Evolutionary conservation across 352 stramenopile genomes (phyloP).

Genomic region (Albugo candida): DNA sequence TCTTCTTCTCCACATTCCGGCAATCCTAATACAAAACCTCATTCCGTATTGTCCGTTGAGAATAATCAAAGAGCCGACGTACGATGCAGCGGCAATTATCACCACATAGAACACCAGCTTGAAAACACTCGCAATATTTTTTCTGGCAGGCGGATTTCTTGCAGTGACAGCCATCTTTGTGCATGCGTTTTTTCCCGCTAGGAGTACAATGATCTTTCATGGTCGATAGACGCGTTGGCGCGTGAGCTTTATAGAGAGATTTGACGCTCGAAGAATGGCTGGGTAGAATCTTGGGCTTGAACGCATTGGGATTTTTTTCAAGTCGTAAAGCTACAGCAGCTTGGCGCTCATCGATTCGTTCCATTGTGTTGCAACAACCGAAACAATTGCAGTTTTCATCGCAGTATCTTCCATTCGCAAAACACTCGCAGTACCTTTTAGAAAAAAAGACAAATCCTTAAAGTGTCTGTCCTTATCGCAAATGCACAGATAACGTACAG

Average conservation of each 20-base stretch:
- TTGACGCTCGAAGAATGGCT: not conserved
- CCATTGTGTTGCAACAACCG: conserved; percentile 76
- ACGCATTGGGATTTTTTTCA: conserved; percentile 88
- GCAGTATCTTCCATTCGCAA: conserved; percentile 83
- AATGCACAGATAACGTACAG: conserved; percentile 23
- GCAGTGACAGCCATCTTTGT: conserved; percentile 93
- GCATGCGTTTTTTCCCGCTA: conserved; percentile 37
- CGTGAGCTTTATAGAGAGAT: too few relatives aligned
- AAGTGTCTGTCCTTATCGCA: not conserved
- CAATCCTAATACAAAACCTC: too few relatives aligned
- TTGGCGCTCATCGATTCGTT: conserved; percentile 43
- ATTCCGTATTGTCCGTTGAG: not conserved
- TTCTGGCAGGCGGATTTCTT: conserved; percentile 94
- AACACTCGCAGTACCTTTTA: conserved; percentile 88
- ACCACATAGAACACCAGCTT: conserved; percentile 70
- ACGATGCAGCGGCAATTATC: conserved; percentile 82
- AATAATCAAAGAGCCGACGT: conserved; percentile 10
- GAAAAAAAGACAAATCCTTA: not conserved
- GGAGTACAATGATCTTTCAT: not conserved
- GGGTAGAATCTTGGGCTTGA: conserved; percentile 86
- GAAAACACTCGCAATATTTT: conserved; percentile 96
- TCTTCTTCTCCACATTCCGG: too few relatives aligned
- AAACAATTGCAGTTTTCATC: conserved; percentile 85
- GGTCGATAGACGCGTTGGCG: too few relatives aligned
- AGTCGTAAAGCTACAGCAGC: conserved; percentile 80